Evolutionary conservation across 352 stramenopile species (phyloP), one percentile per base, ranked within the genome.

Genomic region (Phytophthora cryptogea): DNA sequence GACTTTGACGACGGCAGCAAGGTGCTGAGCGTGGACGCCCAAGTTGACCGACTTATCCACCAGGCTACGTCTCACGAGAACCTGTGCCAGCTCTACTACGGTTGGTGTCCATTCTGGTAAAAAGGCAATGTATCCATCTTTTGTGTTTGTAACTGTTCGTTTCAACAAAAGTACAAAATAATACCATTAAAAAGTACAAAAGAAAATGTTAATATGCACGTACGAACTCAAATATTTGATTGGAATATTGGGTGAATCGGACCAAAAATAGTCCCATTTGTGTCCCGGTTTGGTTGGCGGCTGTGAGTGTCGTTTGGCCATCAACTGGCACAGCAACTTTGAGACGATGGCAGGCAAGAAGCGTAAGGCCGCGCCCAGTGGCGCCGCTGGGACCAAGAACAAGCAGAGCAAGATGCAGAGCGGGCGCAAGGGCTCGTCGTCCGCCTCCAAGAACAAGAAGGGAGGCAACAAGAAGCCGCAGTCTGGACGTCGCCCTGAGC

Each of bases 11-110:
- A 94, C 52, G 86, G 83, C 50, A 69, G 73, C n/a, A 85, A 88
- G 41, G 74, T 92, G 43, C 76, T 95, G 13, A 90, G 68, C 3
- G 85, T 95, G 32, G 78, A 91, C 31, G 83, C 83, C 16, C 98
- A 99, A 78, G 97, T 99, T 0, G 95, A 99, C 66, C 86, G 94
- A 3, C 85, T 99, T 48, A 99, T 99, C 73, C 76, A 96, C 43
- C 97, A 99, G 72, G 97, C 98, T 37, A 99, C 97, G 1, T 99
- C 94, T 9, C 96, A 97, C 56, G 97, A 99, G 66, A 99, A 99
- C 82, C 77, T 99, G 16, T 99, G 95, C 62, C 97, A 99, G 68
- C 74, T 98, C 13, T 99, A 99, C 70, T 97, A 99, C 68, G 98
- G 98, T 36, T 99, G 97, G 97, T 99, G 85, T 72, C 87, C 87